Conservation (phyloP, 352 stramenopile species). For the Globisporangium perplexum region DNA sequence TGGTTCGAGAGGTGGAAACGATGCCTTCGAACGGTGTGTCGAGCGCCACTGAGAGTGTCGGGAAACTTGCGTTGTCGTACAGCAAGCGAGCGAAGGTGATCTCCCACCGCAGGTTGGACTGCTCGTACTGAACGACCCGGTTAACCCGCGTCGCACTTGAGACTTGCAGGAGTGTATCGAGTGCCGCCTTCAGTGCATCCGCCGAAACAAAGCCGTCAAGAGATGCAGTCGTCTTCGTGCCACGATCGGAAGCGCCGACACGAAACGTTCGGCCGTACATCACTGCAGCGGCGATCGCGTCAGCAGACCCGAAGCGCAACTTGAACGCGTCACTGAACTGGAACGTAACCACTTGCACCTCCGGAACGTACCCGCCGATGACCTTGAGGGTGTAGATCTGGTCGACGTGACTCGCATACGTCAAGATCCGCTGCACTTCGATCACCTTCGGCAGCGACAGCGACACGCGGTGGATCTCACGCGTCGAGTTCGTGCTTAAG, state of each 20-base stretch:
- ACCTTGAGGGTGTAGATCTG: conserved; percentile 39
- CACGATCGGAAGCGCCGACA: conserved; percentile 18
- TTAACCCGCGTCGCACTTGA: conserved; percentile 24
- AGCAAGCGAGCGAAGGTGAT: conserved; percentile 52
- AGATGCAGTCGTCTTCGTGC: conserved; percentile 6
- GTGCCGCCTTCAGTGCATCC: conserved; percentile 25
- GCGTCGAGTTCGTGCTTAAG: conserved; percentile 48
- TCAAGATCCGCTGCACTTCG: conserved; percentile 61
- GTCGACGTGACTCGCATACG: conserved; percentile 50
- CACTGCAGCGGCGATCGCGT: conserved; percentile 20
- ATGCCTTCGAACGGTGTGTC: conserved; percentile 40
- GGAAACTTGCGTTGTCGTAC: conserved; percentile 23
- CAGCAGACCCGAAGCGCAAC: conserved; percentile 24
- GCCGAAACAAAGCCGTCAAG: conserved; percentile 55
- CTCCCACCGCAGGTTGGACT: conserved; percentile 36
- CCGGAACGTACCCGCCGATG: conserved; percentile 34
- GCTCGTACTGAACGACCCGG: conserved; percentile 22
- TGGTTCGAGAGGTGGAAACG: conserved; percentile 14
- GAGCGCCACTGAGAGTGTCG: conserved; percentile 22
- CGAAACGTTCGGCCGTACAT: conserved; percentile 43
- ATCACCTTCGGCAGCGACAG: conserved; percentile 42
- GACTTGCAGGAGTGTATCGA: conserved; percentile 32
- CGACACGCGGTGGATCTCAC: conserved; percentile 58
- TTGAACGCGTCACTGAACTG: conserved; percentile 49
- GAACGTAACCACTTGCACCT: conserved; percentile 44